These are phyloP conservation scores for Anaeramoeba ignava DNA, from an alignment of 78 protist genomes.

Conservation along the genomic window DNA sequence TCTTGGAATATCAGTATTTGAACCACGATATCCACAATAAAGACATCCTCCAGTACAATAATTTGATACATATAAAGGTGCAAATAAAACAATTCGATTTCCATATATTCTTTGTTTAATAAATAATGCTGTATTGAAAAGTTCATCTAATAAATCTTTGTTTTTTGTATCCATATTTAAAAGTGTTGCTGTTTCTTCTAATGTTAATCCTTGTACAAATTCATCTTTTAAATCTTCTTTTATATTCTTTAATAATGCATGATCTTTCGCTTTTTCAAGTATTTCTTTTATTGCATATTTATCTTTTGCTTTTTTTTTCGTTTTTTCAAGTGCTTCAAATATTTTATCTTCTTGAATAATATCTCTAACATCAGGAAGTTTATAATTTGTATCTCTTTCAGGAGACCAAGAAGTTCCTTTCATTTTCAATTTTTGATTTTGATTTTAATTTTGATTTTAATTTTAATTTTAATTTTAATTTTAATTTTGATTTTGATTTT, in stretches of 20 bases:
- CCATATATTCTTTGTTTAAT: constrained; percentile 19
- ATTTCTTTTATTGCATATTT: neutral
- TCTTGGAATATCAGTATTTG: neutral
- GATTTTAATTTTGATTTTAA: too few species aligned
- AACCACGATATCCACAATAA: constrained; percentile 4
- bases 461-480: too few species aligned
- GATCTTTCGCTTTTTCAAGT: neutral
- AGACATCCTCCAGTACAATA: constrained; percentile 3
- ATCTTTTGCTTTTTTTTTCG: constrained; percentile 4
- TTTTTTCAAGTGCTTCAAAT: too few species aligned
- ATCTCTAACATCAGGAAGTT: too few species aligned
- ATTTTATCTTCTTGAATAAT: too few species aligned
- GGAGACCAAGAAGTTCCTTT: too few species aligned
- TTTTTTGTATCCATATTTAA: neutral
- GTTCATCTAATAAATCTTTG: neutral
- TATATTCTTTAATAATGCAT: neutral
- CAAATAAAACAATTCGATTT: constrained; percentile 20
- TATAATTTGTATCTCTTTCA: too few species aligned
- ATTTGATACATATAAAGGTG: constrained; percentile 16
- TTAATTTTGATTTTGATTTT: too few species aligned
- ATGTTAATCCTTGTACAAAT: constrained; percentile 1
- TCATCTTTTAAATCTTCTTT: neutral
- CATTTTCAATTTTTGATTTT: too few species aligned
- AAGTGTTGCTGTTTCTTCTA: constrained; percentile 7
- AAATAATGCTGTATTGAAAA: neutral